Base-by-base conservation (phyloP, 345 rosid genomes). In the Turnera subulata region DNA sequence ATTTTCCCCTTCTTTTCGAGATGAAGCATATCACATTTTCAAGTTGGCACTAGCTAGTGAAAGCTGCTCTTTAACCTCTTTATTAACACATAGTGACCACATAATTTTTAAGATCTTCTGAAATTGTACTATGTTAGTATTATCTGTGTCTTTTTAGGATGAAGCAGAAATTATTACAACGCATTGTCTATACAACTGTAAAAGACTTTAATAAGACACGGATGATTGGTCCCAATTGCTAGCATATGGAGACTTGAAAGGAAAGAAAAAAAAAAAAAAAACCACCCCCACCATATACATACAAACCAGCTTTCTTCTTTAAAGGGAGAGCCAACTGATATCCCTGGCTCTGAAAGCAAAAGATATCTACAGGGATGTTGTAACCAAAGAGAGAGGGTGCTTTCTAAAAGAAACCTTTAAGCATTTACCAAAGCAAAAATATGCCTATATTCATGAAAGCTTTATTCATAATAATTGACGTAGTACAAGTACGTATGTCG, bases 371-470 rank as follows among this genome's bases (percentile, higher is more conserved):
- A 33, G 24, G 23, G 17, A 61, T 50, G 55, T 53, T 46, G 59
- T 37, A 38, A 32, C 67, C 67, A 64, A 50, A 46, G 47, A 25
- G 21, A 52, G 39, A 25, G 35, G 11, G 46, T 66, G 63, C 70
- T 63, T 75, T 66, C 32, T 33, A 21, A 48, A 70, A 58, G 60
- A 62, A 46, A 40, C 35, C 56, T 69, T 74, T 56, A 61, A 58
- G 22, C 62, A 56, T 44, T 56, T 21, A 23, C 33, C 18, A 45
- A 57, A 50, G 18, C 16, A 37, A 46, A 44, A 11, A 29, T 3
- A 29, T 58, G 51, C 66, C 20, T 0, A 44, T 44, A 18, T 44
- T 43, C 55, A 25, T 52, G 11, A 9, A 15, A n/a, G n/a, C n/a
- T n/a, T n/a, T n/a, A n/a, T n/a, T n/a, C n/a, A n/a, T n/a, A n/a